These are phyloP conservation scores for Suhomyces taliae DNA, from an alignment of 1,139 yeast genomes.

Conservation along the genomic window DNA sequence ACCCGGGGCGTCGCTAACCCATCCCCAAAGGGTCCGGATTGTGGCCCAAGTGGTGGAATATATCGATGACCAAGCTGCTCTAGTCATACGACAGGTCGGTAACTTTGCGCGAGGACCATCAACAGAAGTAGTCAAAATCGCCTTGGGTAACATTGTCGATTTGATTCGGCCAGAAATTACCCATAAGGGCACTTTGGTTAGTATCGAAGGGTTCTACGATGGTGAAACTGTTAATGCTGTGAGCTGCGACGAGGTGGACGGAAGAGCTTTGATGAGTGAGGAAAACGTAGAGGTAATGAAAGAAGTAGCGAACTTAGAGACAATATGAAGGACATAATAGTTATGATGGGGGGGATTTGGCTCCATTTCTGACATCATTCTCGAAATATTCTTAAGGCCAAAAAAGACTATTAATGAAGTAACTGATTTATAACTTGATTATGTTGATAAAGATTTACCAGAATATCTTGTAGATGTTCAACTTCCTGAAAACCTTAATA, in stretches of 20 bases:
- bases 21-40: constrained; percentile 26
- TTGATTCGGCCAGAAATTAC: constrained; percentile 1
- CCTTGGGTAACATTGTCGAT: not conserved
- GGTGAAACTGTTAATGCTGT: constrained; percentile 21
- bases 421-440: too few relatives aligned
- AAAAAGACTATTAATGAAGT: too few relatives aligned
- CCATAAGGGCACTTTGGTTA: constrained; percentile 12
- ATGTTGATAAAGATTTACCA: too few relatives aligned
- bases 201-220: constrained; percentile 19
- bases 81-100: not conserved
- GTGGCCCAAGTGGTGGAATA: constrained; percentile 32
- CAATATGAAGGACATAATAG: constrained; percentile 5
- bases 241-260: constrained; percentile 19
- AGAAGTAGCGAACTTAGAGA: constrained; percentile 15
- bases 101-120: not conserved
- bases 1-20: constrained; percentile 25
- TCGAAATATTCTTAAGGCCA: too few relatives aligned
- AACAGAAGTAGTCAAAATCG: not conserved
- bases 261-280: constrained; percentile 13
- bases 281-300: constrained; percentile 15
- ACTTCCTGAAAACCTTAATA: too few relatives aligned
- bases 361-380: too few relatives aligned
- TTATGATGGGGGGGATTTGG: too few relatives aligned
- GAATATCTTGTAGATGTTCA: too few relatives aligned
- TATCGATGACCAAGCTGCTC: not conserved